Base-by-base conservation (phyloP, 2,329 filamentous ascomycete genomes). In the Arthroderma uncinatum region DNA sequence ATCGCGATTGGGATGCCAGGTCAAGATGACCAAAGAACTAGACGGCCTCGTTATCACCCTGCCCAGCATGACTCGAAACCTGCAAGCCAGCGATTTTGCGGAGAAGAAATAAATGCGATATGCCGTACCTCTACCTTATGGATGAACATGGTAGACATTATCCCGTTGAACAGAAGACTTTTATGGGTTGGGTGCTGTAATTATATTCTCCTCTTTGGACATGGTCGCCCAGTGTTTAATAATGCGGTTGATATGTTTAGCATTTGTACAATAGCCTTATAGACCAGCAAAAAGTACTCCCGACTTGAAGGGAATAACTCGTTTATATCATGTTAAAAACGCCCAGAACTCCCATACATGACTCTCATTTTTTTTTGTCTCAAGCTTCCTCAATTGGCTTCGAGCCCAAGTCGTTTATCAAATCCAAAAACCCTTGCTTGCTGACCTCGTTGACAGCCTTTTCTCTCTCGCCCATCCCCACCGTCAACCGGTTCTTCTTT, bases 371-470 rank as follows among this genome's bases (percentile, higher is more conserved):
- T 30, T 50, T 50, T 30, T 10, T 60, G 4, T 30, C 14, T 50
- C 47, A 50, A 19, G 73, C 72, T 62, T 75, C 73, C 61, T 74
- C 72, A 34, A 74, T 74, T 56, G 67, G 73, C 69, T 74, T 79
- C 70, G 62, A 79, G 71, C 68, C 81, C 76, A 75, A 74, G 12
- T 79, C 77, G 42, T 78, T 78, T 69, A 98, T 95, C 70, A 97
- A 74, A 60, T 97, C 92, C 70, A 98, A 73, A 74, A 97, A 98
- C 0, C 92, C 91, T 75, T 96, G 88, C 76, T 95, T 94, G 71
- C 87, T 95, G 85, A 98, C 93, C 78, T 97, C 91, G 63, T 89
- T 93, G 55, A 95, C 80, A 75, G 86, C 90, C 73, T 94, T 89
- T 73, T 94, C 86, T 62, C 89, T 82, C 71, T 87, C 83, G 60